Percentiles rank a stretch among this genome's conserved stretches.
phyloP scores from a whole-genome alignment of 345 rosid genomes.

The Eucalyptus globulus region DNA sequence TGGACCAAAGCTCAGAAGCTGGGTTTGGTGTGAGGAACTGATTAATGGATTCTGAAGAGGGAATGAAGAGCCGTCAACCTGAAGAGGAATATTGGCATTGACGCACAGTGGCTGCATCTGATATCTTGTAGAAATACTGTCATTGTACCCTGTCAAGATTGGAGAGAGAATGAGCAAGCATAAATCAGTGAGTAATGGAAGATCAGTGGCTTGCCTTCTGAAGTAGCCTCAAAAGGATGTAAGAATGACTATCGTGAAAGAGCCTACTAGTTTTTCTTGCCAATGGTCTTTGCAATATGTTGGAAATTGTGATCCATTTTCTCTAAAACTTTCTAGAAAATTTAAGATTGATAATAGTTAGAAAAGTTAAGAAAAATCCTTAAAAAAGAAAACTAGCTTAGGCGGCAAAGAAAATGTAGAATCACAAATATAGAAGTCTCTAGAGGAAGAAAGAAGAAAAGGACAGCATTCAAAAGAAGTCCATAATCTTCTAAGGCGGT shows the following conservation, averaged over 20 bases:
- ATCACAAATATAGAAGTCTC: too few species aligned
- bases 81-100: conserved; percentile 24
- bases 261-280: not conserved
- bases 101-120: conserved; percentile 29
- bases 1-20: conserved; percentile 15
- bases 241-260: not conserved
- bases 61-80: conserved; percentile 32
- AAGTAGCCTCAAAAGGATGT: not conserved
- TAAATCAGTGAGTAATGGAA: not conserved
- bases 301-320: too few species aligned
- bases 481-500: too few species aligned
- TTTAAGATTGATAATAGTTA: too few species aligned
- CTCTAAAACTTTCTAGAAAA: too few species aligned
- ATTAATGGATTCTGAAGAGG: conserved; percentile 32
- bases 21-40: conserved; percentile 15
- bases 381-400: too few species aligned
- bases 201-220: not conserved
- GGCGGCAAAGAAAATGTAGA: not conserved
- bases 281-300: not conserved
- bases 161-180: not conserved
- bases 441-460: too few species aligned
- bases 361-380: too few species aligned
- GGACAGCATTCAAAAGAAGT: too few species aligned
- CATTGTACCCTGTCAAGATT: conserved; percentile 28
- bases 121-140: conserved; percentile 24